These are phyloP conservation scores for Kalaharituber pfeilii DNA, from an alignment of 2,329 filamentous ascomycete genomes.

Conservation along the genomic window DNA sequence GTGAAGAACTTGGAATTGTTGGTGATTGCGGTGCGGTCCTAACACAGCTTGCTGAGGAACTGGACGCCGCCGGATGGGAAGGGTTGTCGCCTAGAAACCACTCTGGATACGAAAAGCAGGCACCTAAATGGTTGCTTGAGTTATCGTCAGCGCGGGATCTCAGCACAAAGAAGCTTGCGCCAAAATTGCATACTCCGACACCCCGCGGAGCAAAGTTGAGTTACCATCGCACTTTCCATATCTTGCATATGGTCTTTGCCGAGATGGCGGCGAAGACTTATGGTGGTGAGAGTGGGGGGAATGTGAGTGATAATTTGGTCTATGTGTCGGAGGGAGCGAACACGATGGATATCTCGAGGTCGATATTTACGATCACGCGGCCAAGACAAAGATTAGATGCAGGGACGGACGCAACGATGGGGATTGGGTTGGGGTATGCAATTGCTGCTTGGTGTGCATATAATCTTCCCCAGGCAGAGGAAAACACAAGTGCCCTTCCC, in stretches of 20 bases:
- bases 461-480: constrained; percentile 25
- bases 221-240: constrained; percentile 35
- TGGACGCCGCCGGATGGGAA: constrained; percentile 22
- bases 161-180: constrained; percentile 26
- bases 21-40: constrained; percentile 37
- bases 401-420: constrained; percentile 43
- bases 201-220: constrained; percentile 24
- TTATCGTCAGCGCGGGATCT: constrained; percentile 28
- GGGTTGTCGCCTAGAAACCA: constrained; percentile 29
- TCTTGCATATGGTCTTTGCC: constrained; percentile 36
- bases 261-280: constrained; percentile 29
- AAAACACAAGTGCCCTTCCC: constrained; percentile 19
- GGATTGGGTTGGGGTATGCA: constrained; percentile 39
- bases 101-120: no score
- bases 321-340: constrained; percentile 43
- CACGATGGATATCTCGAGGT: constrained; percentile 44
- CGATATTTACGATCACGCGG: constrained; percentile 36
- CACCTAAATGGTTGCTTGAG: constrained; percentile 30
- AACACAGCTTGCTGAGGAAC: constrained; percentile 30
- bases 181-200: constrained; percentile 27
- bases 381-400: constrained; percentile 40
- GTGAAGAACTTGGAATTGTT: constrained; percentile 31
- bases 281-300: constrained; percentile 22
- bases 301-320: constrained; percentile 33
- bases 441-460: constrained; percentile 40